Evolutionary conservation across 2,329 filamentous ascomycete genomes (phyloP), one percentile per base, ranked within the genome.

Genomic region (Monilinia vaccinii-corymbosi): DNA sequence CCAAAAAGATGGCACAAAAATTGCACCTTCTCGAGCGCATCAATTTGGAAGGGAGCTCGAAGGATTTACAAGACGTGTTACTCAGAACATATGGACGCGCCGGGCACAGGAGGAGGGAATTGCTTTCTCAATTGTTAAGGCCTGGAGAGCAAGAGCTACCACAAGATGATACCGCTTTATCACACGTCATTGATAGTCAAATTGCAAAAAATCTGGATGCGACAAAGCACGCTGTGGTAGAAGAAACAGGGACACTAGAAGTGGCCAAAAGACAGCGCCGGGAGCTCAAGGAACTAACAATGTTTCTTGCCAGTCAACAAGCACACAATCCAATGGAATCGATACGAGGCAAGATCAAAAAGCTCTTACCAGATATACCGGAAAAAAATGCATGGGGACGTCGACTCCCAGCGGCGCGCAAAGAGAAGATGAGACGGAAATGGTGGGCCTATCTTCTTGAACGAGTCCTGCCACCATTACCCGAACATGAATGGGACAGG

Each of bases 381-480:
- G 65, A 71, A 16, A 68, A 70, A 42, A 82, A 79, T 52, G 73
- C 75, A 7, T 86, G 80, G 77, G 81, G 79, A 2, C 74, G 75
- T 2, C 76, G 76, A 0, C 70, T 78, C 1, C 61, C 74, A 3
- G 64, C 72, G 6, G 76, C 71, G 47, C 66, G 78, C 0, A 66
- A 71, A 9, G 72, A 75, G n/a, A 75, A 74, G 11, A 79, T 79
- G 61, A 66, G 73, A 50, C 76, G 73, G 32, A 74, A 71, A 25
- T 80, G 78, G 73, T 86, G 81, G 79, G 75, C 71, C 42, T 60
- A 60, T 4, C 67, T 75, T 18, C 71, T 78, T 0, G 69, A 75
- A 14, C 80, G 77, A 61, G 63, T 83, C 8, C 72, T 82, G 65
- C 80, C 81, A n/a, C 84, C 84, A 0, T 61, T 86, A 18, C 75